phyloP scores from a whole-genome alignment of 2,329 filamentous ascomycete species.

The Cladosporium colombiae region DNA sequence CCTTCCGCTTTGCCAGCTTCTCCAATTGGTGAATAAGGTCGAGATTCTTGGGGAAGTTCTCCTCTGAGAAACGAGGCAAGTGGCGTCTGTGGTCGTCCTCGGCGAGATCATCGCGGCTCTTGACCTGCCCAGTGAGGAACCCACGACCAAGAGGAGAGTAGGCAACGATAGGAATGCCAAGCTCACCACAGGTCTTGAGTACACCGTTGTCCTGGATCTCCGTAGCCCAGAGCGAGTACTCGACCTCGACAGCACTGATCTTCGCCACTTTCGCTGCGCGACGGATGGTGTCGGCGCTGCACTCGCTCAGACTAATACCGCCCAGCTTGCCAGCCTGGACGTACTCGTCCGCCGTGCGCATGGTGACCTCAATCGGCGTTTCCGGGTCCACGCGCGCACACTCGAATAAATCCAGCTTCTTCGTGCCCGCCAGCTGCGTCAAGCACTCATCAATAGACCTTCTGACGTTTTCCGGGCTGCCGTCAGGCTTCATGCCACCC shows the following conservation, averaged over 20 bases:
- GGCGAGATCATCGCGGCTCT: constrained; percentile 56
- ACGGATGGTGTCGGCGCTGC: constrained; percentile 48
- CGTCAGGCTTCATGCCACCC: constrained; percentile 41
- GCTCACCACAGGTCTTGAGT: constrained; percentile 58
- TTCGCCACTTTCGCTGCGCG: constrained; percentile 55
- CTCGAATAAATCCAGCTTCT: constrained; percentile 53
- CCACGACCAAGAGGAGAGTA: constrained; percentile 71
- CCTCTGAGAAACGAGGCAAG: constrained; percentile 62
- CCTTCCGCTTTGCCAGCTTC: constrained; percentile 60
- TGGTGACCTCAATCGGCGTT: constrained; percentile 48
- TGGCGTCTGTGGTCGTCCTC: constrained; percentile 49
- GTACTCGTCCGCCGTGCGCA: constrained; percentile 44
- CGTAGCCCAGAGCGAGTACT: constrained; percentile 59
- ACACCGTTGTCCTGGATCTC: constrained; percentile 61
- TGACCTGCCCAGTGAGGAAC: constrained; percentile 57
- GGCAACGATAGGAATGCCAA: constrained; percentile 68
- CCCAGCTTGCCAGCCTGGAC: constrained; percentile 43
- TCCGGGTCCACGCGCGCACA: constrained; percentile 47
- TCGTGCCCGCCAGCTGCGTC: constrained; percentile 47
- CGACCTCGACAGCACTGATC: constrained; percentile 61
- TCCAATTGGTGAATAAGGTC: constrained; percentile 61
- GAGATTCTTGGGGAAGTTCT: constrained; percentile 65
- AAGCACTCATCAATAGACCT: constrained; percentile 51
- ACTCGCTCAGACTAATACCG: constrained; percentile 50
- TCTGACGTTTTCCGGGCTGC: constrained; percentile 43